Base-by-base conservation (phyloP, 305 asterid species). In the Fraxinus angustifolia region DNA sequence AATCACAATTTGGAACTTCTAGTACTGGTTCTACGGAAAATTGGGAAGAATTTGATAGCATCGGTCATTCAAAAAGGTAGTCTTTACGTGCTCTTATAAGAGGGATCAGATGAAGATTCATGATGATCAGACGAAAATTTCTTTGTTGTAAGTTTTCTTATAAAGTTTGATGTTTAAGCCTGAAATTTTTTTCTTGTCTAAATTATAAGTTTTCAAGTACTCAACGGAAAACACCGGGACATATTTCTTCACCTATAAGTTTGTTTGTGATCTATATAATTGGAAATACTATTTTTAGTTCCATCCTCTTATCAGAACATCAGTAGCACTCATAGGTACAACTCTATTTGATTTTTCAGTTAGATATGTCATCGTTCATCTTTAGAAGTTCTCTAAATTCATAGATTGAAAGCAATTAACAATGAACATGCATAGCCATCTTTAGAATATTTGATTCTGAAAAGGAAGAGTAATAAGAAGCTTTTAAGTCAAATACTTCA, bases 41-140 rank as follows among this genome's bases (percentile, higher is more conserved):
- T 23, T 83, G 83, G 86, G 84, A 83, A 71, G 88, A 81, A 73
- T 77, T 76, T 23, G 82, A 81, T 6, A 36, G 60, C 26, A 77
- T 28, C 31, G 71, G 75, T 30, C 65, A 71, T 60, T 48, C 83
- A 10, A 79, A 73, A 40, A 86, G 82, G 74, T 82, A 71, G 34
- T 3, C 10, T 21, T 12, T 53, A 14, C 8, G 19, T 40, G 60
- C 34, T 74, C 36, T 14, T 11, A 0, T 34, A 23, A 33, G 77
- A 50, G 8, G 56, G 60, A 50, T 50, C 53, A 73, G 38, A 26
- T 73, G 35, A 82, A 30, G 73, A 30, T 84, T 84, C 81, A 35
- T 35, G 40, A 72, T 23, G 72, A 50, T 35, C 50, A 67, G 33
- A 21, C 35, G 68, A 71, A 77, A 71, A 5, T 17, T 1, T 14